Conservation (phyloP, 805 yeast genomes). For the Sugiyamaella floridensis region DNA sequence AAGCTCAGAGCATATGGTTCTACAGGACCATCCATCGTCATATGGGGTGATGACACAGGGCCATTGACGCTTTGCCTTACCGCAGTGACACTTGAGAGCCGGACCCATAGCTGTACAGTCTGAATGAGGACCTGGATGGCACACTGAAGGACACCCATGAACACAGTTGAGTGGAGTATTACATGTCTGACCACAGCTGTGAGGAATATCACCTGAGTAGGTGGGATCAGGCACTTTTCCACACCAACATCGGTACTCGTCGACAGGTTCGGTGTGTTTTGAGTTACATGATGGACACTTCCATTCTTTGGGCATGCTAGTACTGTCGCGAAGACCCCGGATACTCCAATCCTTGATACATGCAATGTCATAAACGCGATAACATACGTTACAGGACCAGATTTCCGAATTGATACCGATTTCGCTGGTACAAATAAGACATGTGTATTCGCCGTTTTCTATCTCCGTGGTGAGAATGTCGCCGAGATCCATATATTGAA, state of each 20-base stretch:
- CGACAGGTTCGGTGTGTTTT: constrained; percentile 41
- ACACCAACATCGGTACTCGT: constrained; percentile 77
- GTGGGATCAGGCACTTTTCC: constrained; percentile 65
- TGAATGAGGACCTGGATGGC: constrained; percentile 90
- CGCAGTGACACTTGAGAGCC: constrained; percentile 63
- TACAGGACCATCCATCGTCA: constrained; percentile 59
- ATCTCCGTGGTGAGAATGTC: constrained; percentile 48
- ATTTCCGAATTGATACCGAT: constrained; percentile 57
- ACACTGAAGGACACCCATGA: constrained; percentile 65
- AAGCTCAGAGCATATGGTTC: constrained; percentile 48
- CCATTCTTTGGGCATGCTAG: constrained; percentile 40
- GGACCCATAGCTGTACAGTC: constrained; percentile 77
- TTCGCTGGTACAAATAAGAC: constrained; percentile 85
- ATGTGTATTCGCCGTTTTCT: constrained; percentile 61
- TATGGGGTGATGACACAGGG: constrained; percentile 73
- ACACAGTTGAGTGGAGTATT: constrained; percentile 44
- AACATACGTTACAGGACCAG: constrained; percentile 78
- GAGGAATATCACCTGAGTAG: constrained; percentile 51
- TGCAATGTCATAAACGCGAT: constrained; percentile 74
- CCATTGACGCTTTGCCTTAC: constrained; percentile 53
- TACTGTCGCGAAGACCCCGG: constrained; percentile 38
- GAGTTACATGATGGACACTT: constrained; percentile 80
- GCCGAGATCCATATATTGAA: constrained; percentile 26
- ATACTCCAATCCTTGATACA: constrained; percentile 86
- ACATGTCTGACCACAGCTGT: constrained; percentile 86